Percentiles rank a stretch among this genome's conserved stretches.
Evolutionary conservation across 331 rosid genomes (phyloP).

Genomic region (Erythrophleum ivorense): DNA sequence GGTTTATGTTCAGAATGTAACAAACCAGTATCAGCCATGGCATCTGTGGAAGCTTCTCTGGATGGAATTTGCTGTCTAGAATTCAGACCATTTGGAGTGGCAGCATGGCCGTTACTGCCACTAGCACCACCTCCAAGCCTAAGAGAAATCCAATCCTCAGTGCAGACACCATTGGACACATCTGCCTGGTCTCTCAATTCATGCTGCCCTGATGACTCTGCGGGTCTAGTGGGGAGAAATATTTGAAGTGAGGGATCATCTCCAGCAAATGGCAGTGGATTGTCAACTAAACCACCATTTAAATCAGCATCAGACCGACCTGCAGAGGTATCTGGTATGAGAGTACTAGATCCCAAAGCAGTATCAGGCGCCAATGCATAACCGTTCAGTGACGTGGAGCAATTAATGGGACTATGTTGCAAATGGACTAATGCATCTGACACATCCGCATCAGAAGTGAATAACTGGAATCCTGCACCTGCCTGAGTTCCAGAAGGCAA

Average conservation of each 20-base stretch:
- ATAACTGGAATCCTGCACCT: constrained; percentile 81
- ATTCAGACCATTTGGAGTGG: constrained; percentile 60
- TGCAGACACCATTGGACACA: constrained; percentile 77
- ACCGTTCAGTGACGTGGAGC: constrained; percentile 84
- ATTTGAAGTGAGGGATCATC: constrained; percentile 96
- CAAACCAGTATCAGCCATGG: constrained; percentile 77
- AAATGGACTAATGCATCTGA: constrained; percentile 67
- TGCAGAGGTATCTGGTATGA: constrained; percentile 60
- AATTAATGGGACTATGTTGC: constrained; percentile 66
- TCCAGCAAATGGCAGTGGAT: constrained; percentile 79
- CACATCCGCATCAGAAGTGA: constrained; percentile 75
- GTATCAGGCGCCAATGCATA: constrained; percentile 68
- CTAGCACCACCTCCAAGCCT: constrained; percentile 82
- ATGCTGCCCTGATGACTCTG: constrained; percentile 64
- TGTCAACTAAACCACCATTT: constrained; percentile 84
- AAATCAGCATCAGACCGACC: constrained; percentile 68
- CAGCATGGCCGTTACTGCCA: constrained; percentile 61
- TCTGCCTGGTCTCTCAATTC: constrained; percentile 78
- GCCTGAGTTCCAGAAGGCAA: constrained; percentile 74
- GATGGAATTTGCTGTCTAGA: constrained; percentile 63
- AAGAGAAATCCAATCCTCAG: constrained; percentile 94
- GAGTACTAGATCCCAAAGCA: constrained; percentile 63
- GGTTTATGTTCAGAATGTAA: constrained; percentile 45
- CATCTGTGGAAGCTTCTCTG: constrained; percentile 57
- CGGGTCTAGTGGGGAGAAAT: constrained; percentile 94